Conservation (phyloP, 257 asterid genomes). For the Solanum appendiculatum region DNA sequence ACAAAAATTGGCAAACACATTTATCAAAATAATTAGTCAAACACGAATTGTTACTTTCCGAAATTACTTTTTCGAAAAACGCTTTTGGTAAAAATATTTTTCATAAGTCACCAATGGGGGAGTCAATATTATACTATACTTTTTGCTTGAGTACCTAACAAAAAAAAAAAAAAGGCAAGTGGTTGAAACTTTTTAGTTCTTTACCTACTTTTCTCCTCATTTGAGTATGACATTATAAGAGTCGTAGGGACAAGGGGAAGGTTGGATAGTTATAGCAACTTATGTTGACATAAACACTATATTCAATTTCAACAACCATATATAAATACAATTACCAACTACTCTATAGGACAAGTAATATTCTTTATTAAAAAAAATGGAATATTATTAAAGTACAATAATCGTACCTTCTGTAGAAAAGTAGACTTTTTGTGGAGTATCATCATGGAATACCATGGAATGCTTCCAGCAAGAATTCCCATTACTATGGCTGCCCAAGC, state of each 20-base stretch:
- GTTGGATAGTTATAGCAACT: neutral
- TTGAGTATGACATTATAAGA: neutral
- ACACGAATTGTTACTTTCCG: neutral
- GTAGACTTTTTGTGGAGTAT: constrained; percentile 82
- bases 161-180: neutral
- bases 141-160: neutral
- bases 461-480: constrained; percentile 69
- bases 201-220: neutral
- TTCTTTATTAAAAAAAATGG: neutral
- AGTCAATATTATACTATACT: neutral
- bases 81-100: neutral
- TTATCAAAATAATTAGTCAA: neutral
- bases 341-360: neutral
- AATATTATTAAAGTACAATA: neutral
- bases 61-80: neutral
- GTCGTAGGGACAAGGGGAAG: neutral
- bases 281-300: neutral
- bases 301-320: neutral
- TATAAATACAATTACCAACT: neutral
- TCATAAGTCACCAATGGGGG: neutral
- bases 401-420: constrained; percentile 58
- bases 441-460: constrained; percentile 92
- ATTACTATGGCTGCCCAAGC: constrained; percentile 93
- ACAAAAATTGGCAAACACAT: neutral
- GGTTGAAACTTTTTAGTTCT: neutral